Base-by-base conservation (phyloP, 495 filamentous ascomycete genomes). In the Aspergillus bridgeri region DNA sequence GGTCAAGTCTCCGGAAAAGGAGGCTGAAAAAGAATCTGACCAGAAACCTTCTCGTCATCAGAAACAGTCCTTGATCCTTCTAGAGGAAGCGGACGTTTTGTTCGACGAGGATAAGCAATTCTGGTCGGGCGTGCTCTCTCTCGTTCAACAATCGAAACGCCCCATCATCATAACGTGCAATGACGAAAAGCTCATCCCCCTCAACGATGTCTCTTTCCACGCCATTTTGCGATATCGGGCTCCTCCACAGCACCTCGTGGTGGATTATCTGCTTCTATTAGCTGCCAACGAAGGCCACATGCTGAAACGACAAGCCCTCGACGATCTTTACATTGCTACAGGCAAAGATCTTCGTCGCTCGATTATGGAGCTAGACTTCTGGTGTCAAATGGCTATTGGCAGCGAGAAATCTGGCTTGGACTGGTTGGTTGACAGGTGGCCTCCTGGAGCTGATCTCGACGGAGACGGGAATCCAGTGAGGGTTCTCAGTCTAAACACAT, bases 151-250 rank as follows among this genome's bases (percentile, higher is more conserved):
- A 59, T 96, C 95, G 0, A 94, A 89, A 64, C 83, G 95, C 42
- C 95, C 95, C 3, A 89, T 99, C 43, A 79, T 99, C 62, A 86
- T 99, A 72, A 98, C 95, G 0, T 98, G 95, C 77, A 96, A 91
- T 57, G 84, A 97, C 61, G 95, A 98, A 68, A 80, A 73, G 23
- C 67, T 89, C 13, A 67, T 99, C 5, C 91, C 92, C 0, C 57
- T 90, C 1, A 77, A 86, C 19, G 82, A 80, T 13, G 76, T 96
- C 50, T 81, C 80, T 8, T 75, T 96, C 2, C 87, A 96, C 65
- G 94, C 89, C 21, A 92, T 97, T 49, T 80, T 99, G 44, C 87
- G 95, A n/a, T 87, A 94, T 60, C 78, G 78, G 3, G 72, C 80
- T 6, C 88, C 92, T 2, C 83, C 89, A 0, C 71, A 68, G 15